phyloP scores from a whole-genome alignment of 129 eudicot genomes.

The Artemisia tridentata region DNA sequence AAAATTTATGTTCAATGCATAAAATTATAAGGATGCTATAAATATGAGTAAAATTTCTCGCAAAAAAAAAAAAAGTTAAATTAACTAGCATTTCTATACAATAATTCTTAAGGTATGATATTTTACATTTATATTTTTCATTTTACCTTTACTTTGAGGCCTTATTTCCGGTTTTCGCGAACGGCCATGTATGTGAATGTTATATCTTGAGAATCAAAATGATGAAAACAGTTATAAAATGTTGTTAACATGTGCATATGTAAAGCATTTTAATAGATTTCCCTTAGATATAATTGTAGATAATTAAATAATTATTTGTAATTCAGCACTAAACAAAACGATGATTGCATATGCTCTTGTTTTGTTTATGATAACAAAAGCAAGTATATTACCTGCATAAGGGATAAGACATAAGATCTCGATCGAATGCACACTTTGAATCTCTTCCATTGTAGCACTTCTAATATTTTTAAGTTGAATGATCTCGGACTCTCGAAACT shows the following conservation, averaged over 20 bases:
- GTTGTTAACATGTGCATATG: neutral
- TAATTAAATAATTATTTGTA: slow-evolving; percentile 1
- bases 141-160: no score
- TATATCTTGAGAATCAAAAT: no score
- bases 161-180: neutral
- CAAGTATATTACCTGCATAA: slow-evolving; percentile 58
- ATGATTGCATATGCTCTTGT: neutral
- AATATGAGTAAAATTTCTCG: no score
- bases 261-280: neutral
- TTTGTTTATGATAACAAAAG: slow-evolving; percentile 4
- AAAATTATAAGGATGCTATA: no score
- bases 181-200: neutral
- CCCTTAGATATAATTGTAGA: neutral
- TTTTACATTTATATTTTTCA: no score
- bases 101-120: no score
- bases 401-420: slow-evolving; percentile 64
- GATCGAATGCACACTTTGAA: slow-evolving; percentile 73
- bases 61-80: no score
- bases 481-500: slow-evolving; percentile 75
- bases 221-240: neutral
- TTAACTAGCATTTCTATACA: no score
- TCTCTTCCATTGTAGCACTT: slow-evolving; percentile 66
- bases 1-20: no score
- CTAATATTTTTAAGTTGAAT: slow-evolving; percentile 56
- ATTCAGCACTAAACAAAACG: slow-evolving; percentile 2